Base-by-base conservation (phyloP, 2,329 filamentous ascomycete species). In the Colletotrichum sp. region DNA sequence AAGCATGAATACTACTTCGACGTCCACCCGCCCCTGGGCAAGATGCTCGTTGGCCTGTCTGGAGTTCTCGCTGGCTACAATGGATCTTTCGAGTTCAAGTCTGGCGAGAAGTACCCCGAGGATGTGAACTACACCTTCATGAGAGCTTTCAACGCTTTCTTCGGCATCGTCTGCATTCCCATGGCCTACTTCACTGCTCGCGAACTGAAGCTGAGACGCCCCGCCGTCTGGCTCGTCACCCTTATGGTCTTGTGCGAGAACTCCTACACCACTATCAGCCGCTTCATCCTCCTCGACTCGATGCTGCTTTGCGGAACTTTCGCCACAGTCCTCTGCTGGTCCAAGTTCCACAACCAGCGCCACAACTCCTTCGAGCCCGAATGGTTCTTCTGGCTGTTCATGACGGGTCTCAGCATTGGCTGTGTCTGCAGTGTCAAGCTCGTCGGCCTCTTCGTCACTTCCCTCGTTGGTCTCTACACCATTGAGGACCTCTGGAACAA, bases 221-320 rank as follows among this genome's bases (percentile, higher is more conserved):
- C 95, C 56, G 94, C 96, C 66, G 95, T 98, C 79, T 99, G 97
- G 97, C 90, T 99, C 73, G 93, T 98, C 74, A 97, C 96, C 24
- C 88, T 98, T 80, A 98, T 98, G 95, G 96, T 99, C 60, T 92
- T 99, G 56, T 99, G 96, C 88, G 97, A 99, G 86, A 99, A 99
- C 89, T 98, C 97, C 67, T 99, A 98, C 88, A 98, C 97, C 65
- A 98, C 97, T 36, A 99, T 99, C 85, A 98, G 96, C 86, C 93
- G 97, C 76, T 99, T 99, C 84, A 98, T 99, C 81, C 93, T 99
- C 28, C 93, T 99, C 81, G 97, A 99, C 85, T 98, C 97, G 1
- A 99, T 99, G 97, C 91, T 99, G 67, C 91, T 99, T 52, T 98
- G 96, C 88, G 98, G 98, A 83, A 99, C 97, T n/a, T 97, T 98